Conservation (phyloP, 495 filamentous ascomycete species). For the Podospora comata region DNA sequence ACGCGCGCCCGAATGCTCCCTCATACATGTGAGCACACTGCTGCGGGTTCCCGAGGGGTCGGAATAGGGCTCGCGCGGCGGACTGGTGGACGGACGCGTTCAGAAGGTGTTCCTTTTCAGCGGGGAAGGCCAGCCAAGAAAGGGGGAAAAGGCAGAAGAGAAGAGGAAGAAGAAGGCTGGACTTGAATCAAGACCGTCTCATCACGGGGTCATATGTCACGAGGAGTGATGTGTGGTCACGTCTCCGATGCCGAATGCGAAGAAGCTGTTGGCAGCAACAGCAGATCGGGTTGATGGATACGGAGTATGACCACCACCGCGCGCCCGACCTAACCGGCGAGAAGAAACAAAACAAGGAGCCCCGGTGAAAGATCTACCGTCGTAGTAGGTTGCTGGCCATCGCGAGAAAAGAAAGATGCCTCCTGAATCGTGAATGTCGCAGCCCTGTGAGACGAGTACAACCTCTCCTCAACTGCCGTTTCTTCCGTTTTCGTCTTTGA, state of each 20-base stretch:
- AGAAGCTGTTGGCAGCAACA: no score
- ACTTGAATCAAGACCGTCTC: no score
- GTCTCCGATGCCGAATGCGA: no score
- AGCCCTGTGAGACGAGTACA: background rate
- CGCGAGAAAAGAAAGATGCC: background rate
- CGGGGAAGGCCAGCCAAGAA: no score
- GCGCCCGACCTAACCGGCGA: background rate
- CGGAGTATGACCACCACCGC: no score
- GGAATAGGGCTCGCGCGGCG: constrained; percentile 10
- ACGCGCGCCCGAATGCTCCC: background rate
- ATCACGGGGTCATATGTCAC: no score
- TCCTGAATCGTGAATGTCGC: background rate
- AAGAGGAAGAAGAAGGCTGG: no score
- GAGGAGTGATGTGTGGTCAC: no score
- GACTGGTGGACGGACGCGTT: background rate
- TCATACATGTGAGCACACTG: background rate
- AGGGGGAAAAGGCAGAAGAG: no score
- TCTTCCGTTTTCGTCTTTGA: background rate
- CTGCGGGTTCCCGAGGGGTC: constrained; percentile 12
- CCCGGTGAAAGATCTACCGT: background rate
- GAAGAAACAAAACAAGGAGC: background rate
- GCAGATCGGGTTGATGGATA: no score
- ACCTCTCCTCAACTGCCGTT: background rate
- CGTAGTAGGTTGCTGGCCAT: background rate
- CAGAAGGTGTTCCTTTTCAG: background rate